Percentiles rank a stretch among this genome's conserved stretches.
These are phyloP conservation scores for Selaginella moellendorffii DNA, from an alignment of 75 land plant species.

Conservation along the genomic window DNA sequence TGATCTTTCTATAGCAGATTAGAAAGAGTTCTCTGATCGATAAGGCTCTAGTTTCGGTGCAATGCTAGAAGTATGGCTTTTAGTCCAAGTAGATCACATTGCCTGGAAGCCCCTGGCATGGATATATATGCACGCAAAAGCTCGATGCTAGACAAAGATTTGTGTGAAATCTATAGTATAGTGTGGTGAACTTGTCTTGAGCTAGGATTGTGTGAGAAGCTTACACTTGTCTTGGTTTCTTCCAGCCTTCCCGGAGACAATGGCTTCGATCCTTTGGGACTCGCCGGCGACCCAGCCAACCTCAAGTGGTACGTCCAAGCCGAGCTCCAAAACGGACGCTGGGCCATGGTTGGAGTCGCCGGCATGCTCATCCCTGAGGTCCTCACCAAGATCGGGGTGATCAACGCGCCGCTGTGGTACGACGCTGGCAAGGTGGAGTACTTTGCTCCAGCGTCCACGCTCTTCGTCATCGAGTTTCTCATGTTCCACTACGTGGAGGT, in stretches of 20 bases:
- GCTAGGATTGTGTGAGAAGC: not conserved
- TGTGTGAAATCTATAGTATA: too few relatives aligned
- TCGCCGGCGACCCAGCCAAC: slow-evolving; percentile 84
- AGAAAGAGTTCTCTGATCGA: too few relatives aligned
- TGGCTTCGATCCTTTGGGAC: slow-evolving; percentile 87
- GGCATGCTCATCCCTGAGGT: slow-evolving; percentile 91
- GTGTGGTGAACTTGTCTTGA: not conserved
- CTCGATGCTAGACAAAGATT: too few relatives aligned
- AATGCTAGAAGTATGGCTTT: too few relatives aligned
- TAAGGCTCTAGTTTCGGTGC: too few relatives aligned
- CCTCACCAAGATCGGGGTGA: slow-evolving; percentile 50
- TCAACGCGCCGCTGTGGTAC: slow-evolving; percentile 71
- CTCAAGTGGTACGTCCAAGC: slow-evolving; percentile 86
- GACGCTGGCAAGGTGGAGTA: slow-evolving; percentile 80
- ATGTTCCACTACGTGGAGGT: slow-evolving; percentile 89
- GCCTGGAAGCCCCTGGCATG: too few relatives aligned
- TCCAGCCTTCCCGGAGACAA: slow-evolving; percentile 82
- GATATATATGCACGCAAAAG: too few relatives aligned
- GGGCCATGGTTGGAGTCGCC: slow-evolving; percentile 91
- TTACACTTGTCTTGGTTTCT: not conserved
- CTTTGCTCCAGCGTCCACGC: slow-evolving; percentile 90
- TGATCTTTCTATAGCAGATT: not conserved
- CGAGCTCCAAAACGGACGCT: slow-evolving; percentile 71
- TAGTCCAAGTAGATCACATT: too few relatives aligned
- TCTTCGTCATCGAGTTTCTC: slow-evolving; percentile 88